Evolutionary conservation across 2,329 filamentous ascomycete genomes (phyloP).

Genomic region (Septoria petroselini): DNA sequence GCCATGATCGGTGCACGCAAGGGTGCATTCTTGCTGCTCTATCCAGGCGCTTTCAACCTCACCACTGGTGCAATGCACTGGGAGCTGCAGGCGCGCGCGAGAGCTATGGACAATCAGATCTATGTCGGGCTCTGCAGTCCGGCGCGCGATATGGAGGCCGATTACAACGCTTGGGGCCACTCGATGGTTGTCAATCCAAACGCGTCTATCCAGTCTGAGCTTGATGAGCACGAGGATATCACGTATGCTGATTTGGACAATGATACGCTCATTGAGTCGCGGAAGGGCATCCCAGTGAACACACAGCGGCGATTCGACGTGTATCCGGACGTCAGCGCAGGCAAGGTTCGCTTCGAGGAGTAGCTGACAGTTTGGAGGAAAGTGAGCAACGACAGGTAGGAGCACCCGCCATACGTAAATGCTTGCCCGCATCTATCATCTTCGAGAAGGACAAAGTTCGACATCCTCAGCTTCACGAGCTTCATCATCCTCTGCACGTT

Average conservation of each 20-base stretch:
- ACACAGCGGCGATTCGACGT: slow-evolving; percentile 89
- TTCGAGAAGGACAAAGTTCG: too few species aligned
- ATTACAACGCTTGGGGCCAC: slow-evolving; percentile 90
- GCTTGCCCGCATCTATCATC: slow-evolving; percentile 1
- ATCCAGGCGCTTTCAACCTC: slow-evolving; percentile 95
- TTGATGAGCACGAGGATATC: slow-evolving; percentile 73
- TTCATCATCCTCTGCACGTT: neutral
- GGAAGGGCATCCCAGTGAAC: slow-evolving; percentile 79
- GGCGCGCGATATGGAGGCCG: slow-evolving; percentile 70
- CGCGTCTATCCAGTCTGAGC: slow-evolving; percentile 74
- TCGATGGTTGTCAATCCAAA: slow-evolving; percentile 85
- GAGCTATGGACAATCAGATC: slow-evolving; percentile 90
- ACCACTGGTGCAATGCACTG: slow-evolving; percentile 93
- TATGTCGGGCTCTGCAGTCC: slow-evolving; percentile 93
- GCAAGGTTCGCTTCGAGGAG: slow-evolving; percentile 41
- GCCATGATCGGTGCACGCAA: slow-evolving; percentile 82
- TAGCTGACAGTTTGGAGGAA: slow-evolving; percentile 14
- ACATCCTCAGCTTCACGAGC: neutral
- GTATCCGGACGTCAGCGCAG: slow-evolving; percentile 81
- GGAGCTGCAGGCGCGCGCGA: slow-evolving; percentile 74
- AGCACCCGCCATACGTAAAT: neutral
- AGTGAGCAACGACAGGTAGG: slow-evolving; percentile 5
- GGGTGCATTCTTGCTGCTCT: slow-evolving; percentile 83
- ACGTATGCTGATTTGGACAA: slow-evolving; percentile 69
- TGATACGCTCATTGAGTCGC: slow-evolving; percentile 67